Evolutionary conservation across 306 rosid species (phyloP), one percentile per base, ranked within the genome.

Genomic region (Ochetophila trinervis): DNA sequence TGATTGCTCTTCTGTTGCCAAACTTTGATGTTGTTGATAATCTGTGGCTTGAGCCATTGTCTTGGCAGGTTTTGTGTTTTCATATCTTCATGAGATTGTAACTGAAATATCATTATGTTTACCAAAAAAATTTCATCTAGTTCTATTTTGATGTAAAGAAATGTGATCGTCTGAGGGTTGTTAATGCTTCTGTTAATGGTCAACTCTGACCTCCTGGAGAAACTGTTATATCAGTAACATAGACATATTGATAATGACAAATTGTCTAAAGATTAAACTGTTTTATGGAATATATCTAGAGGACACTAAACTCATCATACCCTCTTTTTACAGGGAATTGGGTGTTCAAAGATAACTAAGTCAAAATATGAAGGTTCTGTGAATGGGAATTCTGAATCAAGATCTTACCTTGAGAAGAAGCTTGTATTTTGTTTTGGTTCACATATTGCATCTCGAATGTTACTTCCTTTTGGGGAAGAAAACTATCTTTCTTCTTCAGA

Each of bases 401-500:
- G 98, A 80, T 93, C 97, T 2, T 89, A 89, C 82, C 90, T 93
- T 42, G 98, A 93, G 71, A 93, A 93, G 85, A 87, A 81, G 78
- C 95, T 93, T 69, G 97, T 93, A 22, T 93, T 93, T 89, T 93
- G 94, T 77, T 93, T 93, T 57, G 97, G 98, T 61, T 93, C 98
- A 27, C 81, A 89, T 75, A 57, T 93, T 68, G 91, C 97, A 58
- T 83, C 98, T 63, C 91, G 82, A 79, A 89, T 93, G 94, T 79
- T 89, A 68, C 88, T 93, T 76, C 95, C 98, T 77, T 93, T 93
- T 49, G 97, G 97, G 78, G 97, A 89, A 80, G 98, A 93, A 63
- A 93, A 93, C 80, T 70, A 87, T 30, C 85, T 93, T 52, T 93
- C 96, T 51, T 80, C 89, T 51, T 83, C 91, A 32, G 97, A 93